Evolutionary conservation across 768 basidiomycete species (phyloP).

Genomic region (Mrakia hoshinonis): DNA sequence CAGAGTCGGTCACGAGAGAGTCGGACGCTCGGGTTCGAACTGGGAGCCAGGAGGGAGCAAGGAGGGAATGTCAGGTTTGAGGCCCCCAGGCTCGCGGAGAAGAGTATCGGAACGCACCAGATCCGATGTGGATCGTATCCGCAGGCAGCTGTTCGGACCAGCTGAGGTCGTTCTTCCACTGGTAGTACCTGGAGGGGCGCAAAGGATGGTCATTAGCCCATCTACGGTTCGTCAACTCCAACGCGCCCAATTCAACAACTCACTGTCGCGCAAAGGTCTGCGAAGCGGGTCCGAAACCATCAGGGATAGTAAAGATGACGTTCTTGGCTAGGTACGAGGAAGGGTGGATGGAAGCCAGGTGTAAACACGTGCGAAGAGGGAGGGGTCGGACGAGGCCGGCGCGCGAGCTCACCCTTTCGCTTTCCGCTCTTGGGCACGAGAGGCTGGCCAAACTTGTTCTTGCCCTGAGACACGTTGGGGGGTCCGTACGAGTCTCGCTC

Average conservation of each 20-base stretch:
- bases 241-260: too few relatives aligned
- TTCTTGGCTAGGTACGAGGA: not conserved
- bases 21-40: conserved; percentile 28
- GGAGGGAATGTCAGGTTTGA: not conserved
- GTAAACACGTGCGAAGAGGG: not conserved
- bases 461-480: conserved; percentile 21
- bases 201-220: too few relatives aligned
- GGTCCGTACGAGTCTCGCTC: conserved; percentile 6
- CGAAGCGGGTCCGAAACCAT: conserved; percentile 27
- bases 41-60: not conserved
- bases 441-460: conserved; percentile 19
- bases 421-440: not conserved
- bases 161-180: conserved; percentile 11
- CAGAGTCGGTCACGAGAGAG: conserved; percentile 34
- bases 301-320: conserved; percentile 27
- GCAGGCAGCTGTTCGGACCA: conserved; percentile 29
- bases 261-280: not conserved
- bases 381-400: too few relatives aligned
- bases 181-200: conserved; percentile 17
- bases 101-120: conserved; percentile 1
- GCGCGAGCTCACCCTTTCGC: not conserved
- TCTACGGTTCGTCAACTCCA: too few relatives aligned
- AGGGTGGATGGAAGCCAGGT: too few relatives aligned
- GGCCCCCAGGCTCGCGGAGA: not conserved
- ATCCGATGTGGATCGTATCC: conserved; percentile 35